Percentiles rank a stretch among this genome's conserved stretches.
Evolutionary conservation across 768 basidiomycete genomes (phyloP).

Genomic region (Mycena crocata): DNA sequence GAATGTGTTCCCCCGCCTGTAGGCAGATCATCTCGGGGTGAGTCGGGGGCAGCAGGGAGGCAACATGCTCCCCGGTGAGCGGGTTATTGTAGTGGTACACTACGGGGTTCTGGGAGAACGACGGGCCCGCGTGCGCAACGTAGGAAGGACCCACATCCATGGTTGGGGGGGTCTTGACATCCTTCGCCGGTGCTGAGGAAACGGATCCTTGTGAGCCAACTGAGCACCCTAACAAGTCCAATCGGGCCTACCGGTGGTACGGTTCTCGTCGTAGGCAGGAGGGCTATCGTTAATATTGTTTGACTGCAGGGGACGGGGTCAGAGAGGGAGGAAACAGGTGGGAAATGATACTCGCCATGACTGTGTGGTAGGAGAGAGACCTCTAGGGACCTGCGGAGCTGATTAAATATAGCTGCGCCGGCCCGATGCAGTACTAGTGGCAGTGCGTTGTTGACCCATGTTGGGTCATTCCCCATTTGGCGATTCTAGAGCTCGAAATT

Average conservation of each 20-base stretch:
- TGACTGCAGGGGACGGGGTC: slow-evolving; percentile 7
- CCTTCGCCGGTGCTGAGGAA: slow-evolving; percentile 15
- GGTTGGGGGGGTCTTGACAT: slow-evolving; percentile 29
- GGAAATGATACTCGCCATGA: slow-evolving; percentile 15
- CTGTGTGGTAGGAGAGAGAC: slow-evolving; percentile 1
- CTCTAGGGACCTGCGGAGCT: neutral
- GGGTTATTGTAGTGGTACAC: slow-evolving; percentile 81
- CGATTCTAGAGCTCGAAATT: slow-evolving; percentile 8
- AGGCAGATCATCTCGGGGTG: slow-evolving; percentile 90
- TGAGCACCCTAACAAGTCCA: neutral
- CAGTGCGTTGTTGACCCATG: neutral
- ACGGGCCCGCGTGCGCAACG: slow-evolving; percentile 42
- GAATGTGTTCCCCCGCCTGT: slow-evolving; percentile 78
- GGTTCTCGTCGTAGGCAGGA: slow-evolving; percentile 60
- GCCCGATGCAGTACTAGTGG: neutral
- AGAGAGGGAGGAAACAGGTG: neutral
- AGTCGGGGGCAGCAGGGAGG: slow-evolving; percentile 76
- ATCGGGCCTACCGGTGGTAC: slow-evolving; percentile 33
- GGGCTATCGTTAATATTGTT: slow-evolving; percentile 51
- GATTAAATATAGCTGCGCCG: slow-evolving; percentile 1
- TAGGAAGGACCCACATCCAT: slow-evolving; percentile 27
- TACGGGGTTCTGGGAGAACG: slow-evolving; percentile 41
- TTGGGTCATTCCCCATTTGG: neutral
- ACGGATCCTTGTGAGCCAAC: slow-evolving; percentile 2
- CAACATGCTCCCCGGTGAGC: slow-evolving; percentile 63